A percentile compares a stretch with the other conserved stretches of the same genome.
phyloP scores from a whole-genome alignment of 768 basidiomycete species.

The Lyophyllum shimeji region DNA sequence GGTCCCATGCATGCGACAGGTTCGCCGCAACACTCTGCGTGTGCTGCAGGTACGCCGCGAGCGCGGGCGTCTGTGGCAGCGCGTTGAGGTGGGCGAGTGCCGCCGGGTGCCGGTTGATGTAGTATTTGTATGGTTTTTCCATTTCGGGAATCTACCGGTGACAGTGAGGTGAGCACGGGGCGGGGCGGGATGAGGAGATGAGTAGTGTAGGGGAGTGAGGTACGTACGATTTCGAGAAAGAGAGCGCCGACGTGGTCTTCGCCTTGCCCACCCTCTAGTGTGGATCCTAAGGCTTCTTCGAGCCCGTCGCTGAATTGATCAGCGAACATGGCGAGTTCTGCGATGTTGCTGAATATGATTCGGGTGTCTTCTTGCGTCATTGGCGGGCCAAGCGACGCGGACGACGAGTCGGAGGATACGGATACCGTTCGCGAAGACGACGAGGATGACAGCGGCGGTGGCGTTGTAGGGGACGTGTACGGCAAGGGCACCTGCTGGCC shows the following conservation, averaged over 20 bases:
- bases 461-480: conserved; percentile 31
- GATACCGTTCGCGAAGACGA: conserved; percentile 52
- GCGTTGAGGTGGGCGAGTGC: conserved; percentile 67
- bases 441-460: conserved; percentile 49
- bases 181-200: neutral
- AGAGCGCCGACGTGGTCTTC: conserved; percentile 69
- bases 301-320: conserved; percentile 64
- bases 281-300: conserved; percentile 63
- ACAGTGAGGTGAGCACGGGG: too few relatives aligned
- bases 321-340: conserved; percentile 71
- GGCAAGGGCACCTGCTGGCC: conserved; percentile 29
- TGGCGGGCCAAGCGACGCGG: conserved; percentile 42
- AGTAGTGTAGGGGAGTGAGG: conserved; percentile 8
- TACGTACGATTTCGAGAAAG: conserved; percentile 61
- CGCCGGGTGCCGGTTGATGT: conserved; percentile 77
- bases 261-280: conserved; percentile 63
- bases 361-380: conserved; percentile 72
- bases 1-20: conserved; percentile 88
- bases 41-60: conserved; percentile 64
- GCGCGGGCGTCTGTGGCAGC: conserved; percentile 47
- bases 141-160: conserved; percentile 73
- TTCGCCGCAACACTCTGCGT: conserved; percentile 66
- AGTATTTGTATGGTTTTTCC: conserved; percentile 72
- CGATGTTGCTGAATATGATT: conserved; percentile 75
- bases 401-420: conserved; percentile 49